Percentiles rank a stretch among this genome's conserved stretches.
These are phyloP conservation scores for Yueomyces sinensis DNA, from an alignment of 805 yeast genomes.

Conservation along the genomic window DNA sequence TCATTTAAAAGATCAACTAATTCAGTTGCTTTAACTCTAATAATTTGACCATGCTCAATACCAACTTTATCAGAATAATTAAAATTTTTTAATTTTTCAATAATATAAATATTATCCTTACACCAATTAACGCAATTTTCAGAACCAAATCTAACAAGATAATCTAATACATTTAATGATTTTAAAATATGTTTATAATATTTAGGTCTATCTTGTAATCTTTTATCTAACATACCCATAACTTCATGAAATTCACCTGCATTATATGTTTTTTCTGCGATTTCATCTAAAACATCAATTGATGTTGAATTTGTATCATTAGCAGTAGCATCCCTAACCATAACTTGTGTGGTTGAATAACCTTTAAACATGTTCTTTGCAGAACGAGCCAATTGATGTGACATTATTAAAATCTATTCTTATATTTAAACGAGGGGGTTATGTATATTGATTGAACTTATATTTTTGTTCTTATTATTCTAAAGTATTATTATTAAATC, in stretches of 20 bases:
- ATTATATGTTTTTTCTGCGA: constrained; percentile 61
- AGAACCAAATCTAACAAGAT: constrained; percentile 70
- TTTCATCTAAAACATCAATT: constrained; percentile 70
- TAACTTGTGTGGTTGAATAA: constrained; percentile 70
- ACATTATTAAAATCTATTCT: constrained; percentile 32
- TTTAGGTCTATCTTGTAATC: constrained; percentile 90
- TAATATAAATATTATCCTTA: constrained; percentile 72
- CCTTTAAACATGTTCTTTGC: constrained; percentile 72
- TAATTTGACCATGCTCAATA: constrained; percentile 76
- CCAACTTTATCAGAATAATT: constrained; percentile 58
- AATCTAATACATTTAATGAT: constrained; percentile 76
- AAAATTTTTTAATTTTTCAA: constrained; percentile 85
- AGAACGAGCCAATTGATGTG: constrained; percentile 65
- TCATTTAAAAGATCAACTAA: constrained; percentile 65
- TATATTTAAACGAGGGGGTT: too few species aligned
- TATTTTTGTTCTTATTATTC: too few species aligned
- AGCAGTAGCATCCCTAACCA: constrained; percentile 85
- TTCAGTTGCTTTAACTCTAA: constrained; percentile 83
- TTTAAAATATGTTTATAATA: constrained; percentile 96
- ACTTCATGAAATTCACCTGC: constrained; percentile 68
- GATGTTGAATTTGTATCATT: constrained; percentile 82
- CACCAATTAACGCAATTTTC: constrained; percentile 89
- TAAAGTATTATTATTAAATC: too few species aligned
- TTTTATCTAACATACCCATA: constrained; percentile 86
- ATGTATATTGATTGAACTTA: too few species aligned